Percentiles rank a stretch among this genome's conserved stretches.
These are phyloP conservation scores for Ensete ventricosum DNA, from an alignment of 176 grass and related monocot species.

Conservation along the genomic window DNA sequence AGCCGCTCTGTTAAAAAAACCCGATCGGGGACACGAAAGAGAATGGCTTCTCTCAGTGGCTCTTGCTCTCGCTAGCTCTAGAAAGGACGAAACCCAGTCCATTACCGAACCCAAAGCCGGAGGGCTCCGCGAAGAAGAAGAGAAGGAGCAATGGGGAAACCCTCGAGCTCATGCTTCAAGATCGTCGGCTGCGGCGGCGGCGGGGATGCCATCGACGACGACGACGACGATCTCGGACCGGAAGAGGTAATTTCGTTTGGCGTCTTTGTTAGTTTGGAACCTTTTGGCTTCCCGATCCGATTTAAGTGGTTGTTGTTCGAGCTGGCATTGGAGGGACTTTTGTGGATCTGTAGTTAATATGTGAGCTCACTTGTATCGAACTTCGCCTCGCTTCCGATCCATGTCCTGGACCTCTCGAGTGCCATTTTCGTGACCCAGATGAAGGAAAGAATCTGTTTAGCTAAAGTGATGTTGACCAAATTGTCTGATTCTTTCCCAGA, in stretches of 20 bases:
- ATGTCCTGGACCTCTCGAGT: not conserved
- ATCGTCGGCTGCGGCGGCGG: not conserved
- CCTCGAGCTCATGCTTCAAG: not conserved
- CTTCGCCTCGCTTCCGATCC: not conserved
- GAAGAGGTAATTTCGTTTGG: not conserved
- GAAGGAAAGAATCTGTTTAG: not conserved
- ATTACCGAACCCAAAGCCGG: too few relatives aligned
- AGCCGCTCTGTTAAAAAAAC: too few relatives aligned
- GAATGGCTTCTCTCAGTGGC: too few relatives aligned
- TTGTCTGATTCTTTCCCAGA: not conserved
- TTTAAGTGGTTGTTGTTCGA: not conserved
- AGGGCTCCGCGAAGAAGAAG: not conserved
- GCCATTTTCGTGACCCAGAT: not conserved
- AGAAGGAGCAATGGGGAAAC: not conserved
- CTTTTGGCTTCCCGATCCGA: not conserved
- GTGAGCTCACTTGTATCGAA: not conserved
- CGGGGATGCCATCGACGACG: not conserved
- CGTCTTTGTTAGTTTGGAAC: not conserved
- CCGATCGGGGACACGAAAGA: too few relatives aligned
- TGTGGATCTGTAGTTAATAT: not conserved
- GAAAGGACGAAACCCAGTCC: too few relatives aligned
- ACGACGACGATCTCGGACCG: not conserved
- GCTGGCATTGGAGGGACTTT: not conserved
- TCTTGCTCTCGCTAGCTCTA: too few relatives aligned
- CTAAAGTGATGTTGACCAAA: not conserved